Evolutionary conservation across 2,329 filamentous ascomycete genomes (phyloP).

Genomic region (Colletotrichum eremochloae): DNA sequence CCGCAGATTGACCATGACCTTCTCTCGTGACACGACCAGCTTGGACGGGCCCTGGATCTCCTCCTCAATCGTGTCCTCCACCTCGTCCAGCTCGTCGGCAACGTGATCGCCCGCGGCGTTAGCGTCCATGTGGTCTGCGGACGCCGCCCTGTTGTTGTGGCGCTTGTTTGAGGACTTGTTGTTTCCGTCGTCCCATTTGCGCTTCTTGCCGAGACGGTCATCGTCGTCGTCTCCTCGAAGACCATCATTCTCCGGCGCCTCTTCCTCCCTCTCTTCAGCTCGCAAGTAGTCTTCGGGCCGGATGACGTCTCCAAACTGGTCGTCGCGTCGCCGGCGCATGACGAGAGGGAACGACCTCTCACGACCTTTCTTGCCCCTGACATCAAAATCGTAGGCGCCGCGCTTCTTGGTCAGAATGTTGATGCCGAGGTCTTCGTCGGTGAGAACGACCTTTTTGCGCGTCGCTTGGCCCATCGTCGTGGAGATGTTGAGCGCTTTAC

Average conservation of each 20-base stretch:
- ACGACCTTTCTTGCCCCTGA: conserved; percentile 89
- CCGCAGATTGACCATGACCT: conserved; percentile 77
- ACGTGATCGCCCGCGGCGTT: conserved; percentile 47
- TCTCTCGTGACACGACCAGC: conserved; percentile 73
- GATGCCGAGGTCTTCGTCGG: conserved; percentile 90
- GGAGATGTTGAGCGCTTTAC: conserved; percentile 90
- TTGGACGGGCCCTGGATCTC: conserved; percentile 78
- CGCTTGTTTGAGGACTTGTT: conserved; percentile 68
- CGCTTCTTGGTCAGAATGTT: conserved; percentile 91
- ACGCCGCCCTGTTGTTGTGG: conserved; percentile 60
- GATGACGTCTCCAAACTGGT: conserved; percentile 96
- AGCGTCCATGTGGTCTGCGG: conserved; percentile 61
- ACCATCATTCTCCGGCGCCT: conserved; percentile 72
- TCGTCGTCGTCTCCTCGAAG: conserved; percentile 64
- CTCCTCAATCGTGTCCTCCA: conserved; percentile 66
- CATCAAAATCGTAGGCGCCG: conserved; percentile 93
- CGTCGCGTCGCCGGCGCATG: conserved; percentile 80
- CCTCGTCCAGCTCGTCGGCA: conserved; percentile 69
- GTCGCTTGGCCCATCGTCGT: conserved; percentile 86
- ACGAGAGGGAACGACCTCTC: conserved; percentile 94
- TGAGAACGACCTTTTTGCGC: conserved; percentile 87
- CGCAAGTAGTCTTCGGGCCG: conserved; percentile 93
- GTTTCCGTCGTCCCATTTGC: conserved; percentile 85
- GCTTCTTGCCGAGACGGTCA: conserved; percentile 86
- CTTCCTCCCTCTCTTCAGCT: conserved; percentile 89